Evolutionary conservation across 202 grass and related monocot species (phyloP), one percentile per base, ranked within the genome.

Genomic region (Zizania palustris): DNA sequence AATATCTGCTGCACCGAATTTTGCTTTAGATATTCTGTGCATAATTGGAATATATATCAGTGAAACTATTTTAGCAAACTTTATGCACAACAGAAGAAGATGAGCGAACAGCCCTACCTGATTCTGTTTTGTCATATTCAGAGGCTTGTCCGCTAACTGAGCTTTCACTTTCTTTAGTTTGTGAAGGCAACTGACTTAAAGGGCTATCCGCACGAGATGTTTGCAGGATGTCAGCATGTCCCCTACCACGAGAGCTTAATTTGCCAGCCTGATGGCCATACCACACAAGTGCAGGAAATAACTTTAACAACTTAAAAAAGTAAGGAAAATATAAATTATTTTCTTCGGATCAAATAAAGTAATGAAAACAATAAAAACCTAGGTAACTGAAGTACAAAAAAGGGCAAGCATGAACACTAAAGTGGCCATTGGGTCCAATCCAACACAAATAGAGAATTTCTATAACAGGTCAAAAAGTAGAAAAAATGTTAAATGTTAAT

Each of bases 21-120:
- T 93, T 86, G 84, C 90, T 89, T 90, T 93, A 90, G 90, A 90
- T 90, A 93, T 45, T 71, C 92, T 94, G 92, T 90, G 88, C 85
- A 94, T 91, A 79, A 81, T 91, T 94, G 92, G 80, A 88, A 89
- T 94, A 86, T 76, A 76, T 88, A 94, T 93, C 88, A 90, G 90
- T 93, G 85, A 93, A 93, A 82, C 72, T 80, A 77, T 90, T 87
- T 63, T 62, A 84, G 65, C 43, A 21, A 45, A 40, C 62, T 84
- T 87, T 40, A 84, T 14, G 61, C 45, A 72, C 16, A 87, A 80
- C 60, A 88, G 62, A 88, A 66, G 20, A 68, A 77, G 63, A 89
- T 83, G 16, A 42, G 22, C 21, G 22, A 46, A 71, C 46, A 66
- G 48, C n/a, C 59, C n/a, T 86, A 94, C 92, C 92, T 86, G 88